Evolutionary conservation across 2,329 filamentous ascomycete genomes (phyloP), one percentile per base, ranked within the genome.

Genomic region (Geosmithia morbida): DNA sequence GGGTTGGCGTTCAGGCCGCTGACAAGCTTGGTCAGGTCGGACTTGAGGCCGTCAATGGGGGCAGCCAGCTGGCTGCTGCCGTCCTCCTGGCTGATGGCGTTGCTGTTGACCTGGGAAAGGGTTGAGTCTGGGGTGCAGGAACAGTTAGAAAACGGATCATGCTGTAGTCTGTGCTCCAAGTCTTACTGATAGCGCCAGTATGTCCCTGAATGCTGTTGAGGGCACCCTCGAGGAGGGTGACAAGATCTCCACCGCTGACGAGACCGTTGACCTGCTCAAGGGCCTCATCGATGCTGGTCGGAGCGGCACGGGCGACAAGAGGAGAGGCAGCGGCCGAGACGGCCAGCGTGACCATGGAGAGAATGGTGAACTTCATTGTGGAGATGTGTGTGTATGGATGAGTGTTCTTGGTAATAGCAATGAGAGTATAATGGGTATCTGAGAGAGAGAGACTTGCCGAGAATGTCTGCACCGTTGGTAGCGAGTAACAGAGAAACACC

Each of bases 21-120:
- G 30, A 60, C 55, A 20, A 61, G 49, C 41, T 51, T 43, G 39
- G 53, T 51, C n/a, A 60, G 57, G 48, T 55, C 44, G 14, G 46
- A 44, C 44, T 56, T 45, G 40, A 59, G 41, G n/a, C 49, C 48
- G 46, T 54, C 30, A 18, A 59, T 48, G 46, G 50, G 30, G 14
- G 51, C 47, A 2, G 46, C 3, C 41, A 51, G 55, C 46, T 53
- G 18, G 39, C 20, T 43, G 40, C 48, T 46, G 48, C 43, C 57
- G 16, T 51, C 51, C 1, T 54, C 50, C 54, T 59, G 53, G 50
- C 52, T 48, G 17, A 57, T 42, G 7, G 50, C 48, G 16, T 54
- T 53, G 16, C 44, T 30, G 46, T 56, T 49, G 48, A 57, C 56
- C 50, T 52, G n/a, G 44, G 44, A 17, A 5, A 46, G n/a, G 44